These are phyloP conservation scores for Pezicula radicicola DNA, from an alignment of 2,329 filamentous ascomycete genomes.

Conservation along the genomic window DNA sequence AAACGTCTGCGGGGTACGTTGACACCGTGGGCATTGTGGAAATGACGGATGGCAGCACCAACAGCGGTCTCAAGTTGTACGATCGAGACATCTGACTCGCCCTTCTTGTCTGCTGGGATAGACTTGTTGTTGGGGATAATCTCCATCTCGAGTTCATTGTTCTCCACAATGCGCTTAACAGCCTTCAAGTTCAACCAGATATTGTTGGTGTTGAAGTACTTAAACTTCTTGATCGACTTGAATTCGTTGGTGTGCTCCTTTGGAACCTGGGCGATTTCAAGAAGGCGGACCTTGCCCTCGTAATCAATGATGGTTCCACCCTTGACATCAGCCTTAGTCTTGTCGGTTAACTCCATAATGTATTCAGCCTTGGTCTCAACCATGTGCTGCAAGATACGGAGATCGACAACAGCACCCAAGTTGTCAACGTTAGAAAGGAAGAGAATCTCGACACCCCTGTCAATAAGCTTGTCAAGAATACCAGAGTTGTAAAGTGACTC, in stretches of 20 bases:
- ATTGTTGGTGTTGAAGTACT: constrained; percentile 99
- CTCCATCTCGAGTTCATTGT: constrained; percentile 98
- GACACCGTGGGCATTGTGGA: constrained; percentile 97
- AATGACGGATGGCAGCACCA: constrained; percentile 97
- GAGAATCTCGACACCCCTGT: constrained; percentile 93
- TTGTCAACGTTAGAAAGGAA: constrained; percentile 99
- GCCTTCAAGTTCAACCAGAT: constrained; percentile 99
- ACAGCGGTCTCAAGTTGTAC: constrained; percentile 98
- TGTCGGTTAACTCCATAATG: constrained; percentile 99
- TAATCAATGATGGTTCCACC: constrained; percentile 99
- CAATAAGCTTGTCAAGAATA: constrained; percentile 92
- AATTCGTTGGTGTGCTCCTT: constrained; percentile 99
- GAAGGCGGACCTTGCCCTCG: constrained; percentile 91
- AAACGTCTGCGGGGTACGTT: constrained; percentile 97
- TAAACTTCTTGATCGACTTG: constrained; percentile 99
- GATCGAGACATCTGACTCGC: constrained; percentile 95
- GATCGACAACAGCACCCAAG: constrained; percentile 93
- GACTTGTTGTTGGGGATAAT: constrained; percentile 99
- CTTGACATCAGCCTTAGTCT: constrained; percentile 99
- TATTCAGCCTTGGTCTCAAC: constrained; percentile 95
- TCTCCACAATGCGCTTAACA: constrained; percentile 98
- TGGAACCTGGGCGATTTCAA: constrained; percentile 98
- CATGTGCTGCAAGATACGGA: constrained; percentile 99
- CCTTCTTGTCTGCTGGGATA: constrained; percentile 98
- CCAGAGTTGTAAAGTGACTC: constrained; percentile 99